A percentile compares a stretch with the other conserved stretches of the same genome.
Evolutionary conservation across 331 rosid genomes (phyloP).

Genomic region (Telfairia occidentalis): DNA sequence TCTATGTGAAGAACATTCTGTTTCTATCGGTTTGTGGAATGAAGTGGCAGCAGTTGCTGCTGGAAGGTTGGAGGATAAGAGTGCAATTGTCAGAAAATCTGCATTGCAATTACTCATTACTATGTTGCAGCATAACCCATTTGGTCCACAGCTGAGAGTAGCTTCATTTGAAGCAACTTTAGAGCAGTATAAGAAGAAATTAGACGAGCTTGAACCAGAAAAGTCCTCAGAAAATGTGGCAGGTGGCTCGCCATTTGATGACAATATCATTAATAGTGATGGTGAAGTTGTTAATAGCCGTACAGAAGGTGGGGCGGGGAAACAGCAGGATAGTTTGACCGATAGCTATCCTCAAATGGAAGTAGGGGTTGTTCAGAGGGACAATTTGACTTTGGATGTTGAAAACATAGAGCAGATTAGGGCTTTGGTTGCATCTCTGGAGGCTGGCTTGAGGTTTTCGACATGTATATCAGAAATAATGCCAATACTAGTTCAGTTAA

Average conservation of each 20-base stretch:
- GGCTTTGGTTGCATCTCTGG: conserved; percentile 95
- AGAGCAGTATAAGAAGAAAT: conserved; percentile 64
- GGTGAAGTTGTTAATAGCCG: conserved; percentile 47
- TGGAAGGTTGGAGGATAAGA: conserved; percentile 95
- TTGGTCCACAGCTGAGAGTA: conserved; percentile 85
- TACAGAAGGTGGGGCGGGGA: conserved; percentile 27
- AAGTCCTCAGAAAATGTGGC: conserved; percentile 31
- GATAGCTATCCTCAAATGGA: conserved; percentile 56
- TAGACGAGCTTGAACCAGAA: conserved; percentile 65
- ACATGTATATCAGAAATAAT: conserved; percentile 58
- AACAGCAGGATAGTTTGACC: conserved; percentile 51
- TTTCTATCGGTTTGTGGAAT: conserved; percentile 97
- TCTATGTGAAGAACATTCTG: conserved; percentile 74
- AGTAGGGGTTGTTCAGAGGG: conserved; percentile 37
- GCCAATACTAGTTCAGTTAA: conserved; percentile 84
- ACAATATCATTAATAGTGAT: conserved; percentile 28
- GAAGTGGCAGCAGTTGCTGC: conserved; percentile 81
- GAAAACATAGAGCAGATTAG: conserved; percentile 93
- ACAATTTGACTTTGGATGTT: conserved; percentile 60
- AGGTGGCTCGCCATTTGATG: conserved; percentile 30
- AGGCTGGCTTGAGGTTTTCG: conserved; percentile 83
- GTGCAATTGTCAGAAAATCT: conserved; percentile 85
- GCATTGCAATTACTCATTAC: conserved; percentile 71
- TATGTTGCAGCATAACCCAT: conserved; percentile 97
- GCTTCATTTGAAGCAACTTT: conserved; percentile 86